phyloP scores from a whole-genome alignment of 179 eudicot genomes.

The Silene vulgaris region DNA sequence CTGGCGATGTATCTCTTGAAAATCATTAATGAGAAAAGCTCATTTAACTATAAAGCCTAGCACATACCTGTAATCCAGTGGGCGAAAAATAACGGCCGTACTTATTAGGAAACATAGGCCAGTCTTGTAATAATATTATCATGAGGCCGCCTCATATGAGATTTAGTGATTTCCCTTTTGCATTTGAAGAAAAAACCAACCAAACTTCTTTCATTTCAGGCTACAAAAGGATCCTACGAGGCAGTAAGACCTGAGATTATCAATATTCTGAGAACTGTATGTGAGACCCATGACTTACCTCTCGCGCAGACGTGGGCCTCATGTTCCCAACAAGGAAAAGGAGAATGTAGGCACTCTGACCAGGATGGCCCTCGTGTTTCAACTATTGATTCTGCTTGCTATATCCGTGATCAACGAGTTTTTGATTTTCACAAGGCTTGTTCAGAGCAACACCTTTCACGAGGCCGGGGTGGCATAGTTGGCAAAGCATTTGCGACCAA shows the following conservation, averaged over 20 bases:
- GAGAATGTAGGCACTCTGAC: constrained; percentile 38
- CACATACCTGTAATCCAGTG: not conserved
- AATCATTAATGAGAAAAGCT: not conserved
- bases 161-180: not conserved
- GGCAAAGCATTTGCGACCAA: constrained; percentile 62
- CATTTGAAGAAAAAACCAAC: not conserved
- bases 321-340: constrained; percentile 49
- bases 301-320: constrained; percentile 78
- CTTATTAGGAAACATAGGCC: not conserved
- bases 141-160: not conserved
- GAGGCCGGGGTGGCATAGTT: constrained; percentile 47
- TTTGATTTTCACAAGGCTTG: constrained; percentile 64
- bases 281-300: constrained; percentile 51
- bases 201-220: constrained; percentile 30
- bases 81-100: not conserved
- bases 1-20: not conserved
- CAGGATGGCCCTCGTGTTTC: constrained; percentile 44
- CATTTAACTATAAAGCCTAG: not conserved
- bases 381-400: constrained; percentile 57
- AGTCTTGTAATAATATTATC: not conserved
- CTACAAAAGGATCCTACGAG: constrained; percentile 30
- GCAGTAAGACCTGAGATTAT: constrained; percentile 46
- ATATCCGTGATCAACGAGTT: constrained; percentile 46
- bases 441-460: constrained; percentile 52
- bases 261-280: constrained; percentile 37